These are phyloP conservation scores for Noccaea caerulescens DNA, from an alignment of 345 rosid genomes.

Conservation along the genomic window DNA sequence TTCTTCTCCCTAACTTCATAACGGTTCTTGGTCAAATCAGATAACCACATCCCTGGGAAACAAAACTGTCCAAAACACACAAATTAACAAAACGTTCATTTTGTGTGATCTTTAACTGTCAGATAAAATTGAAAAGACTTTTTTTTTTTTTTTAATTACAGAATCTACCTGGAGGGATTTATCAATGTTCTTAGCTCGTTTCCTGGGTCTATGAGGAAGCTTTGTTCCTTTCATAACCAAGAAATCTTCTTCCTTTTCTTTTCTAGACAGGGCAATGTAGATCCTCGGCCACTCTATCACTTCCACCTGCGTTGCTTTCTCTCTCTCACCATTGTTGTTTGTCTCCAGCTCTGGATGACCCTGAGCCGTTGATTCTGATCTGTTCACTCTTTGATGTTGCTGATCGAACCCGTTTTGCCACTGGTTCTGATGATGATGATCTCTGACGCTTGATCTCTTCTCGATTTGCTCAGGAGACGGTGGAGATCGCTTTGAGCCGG, in stretches of 20 bases:
- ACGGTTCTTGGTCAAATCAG: conserved; percentile 68
- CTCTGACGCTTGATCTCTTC: conserved; percentile 47
- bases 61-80: conserved; percentile 56
- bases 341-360: conserved; percentile 34
- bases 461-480: conserved; percentile 55
- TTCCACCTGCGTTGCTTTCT: conserved; percentile 45
- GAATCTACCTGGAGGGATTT: conserved; percentile 60
- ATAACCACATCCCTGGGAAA: conserved; percentile 77
- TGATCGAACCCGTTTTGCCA: conserved; percentile 51
- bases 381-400: conserved; percentile 38
- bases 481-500: conserved; percentile 52
- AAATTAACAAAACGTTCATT: conserved; percentile 4
- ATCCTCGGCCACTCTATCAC: conserved; percentile 64
- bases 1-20: conserved; percentile 84
- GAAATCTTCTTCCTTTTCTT: conserved; percentile 77
- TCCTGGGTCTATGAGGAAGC: conserved; percentile 71
- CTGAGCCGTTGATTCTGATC: conserved; percentile 49
- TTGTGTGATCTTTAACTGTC: neutral
- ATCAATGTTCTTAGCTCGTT: conserved; percentile 68
- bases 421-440: conserved; percentile 43
- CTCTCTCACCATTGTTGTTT: conserved; percentile 38
- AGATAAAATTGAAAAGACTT: neutral
- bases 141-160: neutral
- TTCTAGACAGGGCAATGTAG: conserved; percentile 56
- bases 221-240: conserved; percentile 73